A percentile compares a stretch with the other conserved stretches of the same genome.
phyloP scores from a whole-genome alignment of 1,284 basidiomycete species.

The Leccinum fuscescens region DNA sequence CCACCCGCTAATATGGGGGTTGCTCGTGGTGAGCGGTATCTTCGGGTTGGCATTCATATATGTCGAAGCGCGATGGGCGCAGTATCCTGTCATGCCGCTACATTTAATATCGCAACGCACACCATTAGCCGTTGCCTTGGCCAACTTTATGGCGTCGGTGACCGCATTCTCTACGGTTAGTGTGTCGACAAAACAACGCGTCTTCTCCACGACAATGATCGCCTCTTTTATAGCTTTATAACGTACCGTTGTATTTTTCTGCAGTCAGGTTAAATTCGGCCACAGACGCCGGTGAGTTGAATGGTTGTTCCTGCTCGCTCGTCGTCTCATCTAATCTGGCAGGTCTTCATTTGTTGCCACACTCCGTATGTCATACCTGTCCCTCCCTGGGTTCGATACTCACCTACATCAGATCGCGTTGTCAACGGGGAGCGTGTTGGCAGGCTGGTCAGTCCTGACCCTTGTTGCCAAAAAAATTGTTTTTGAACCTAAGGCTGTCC shows the following conservation, averaged over 20 bases:
- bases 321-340: neutral
- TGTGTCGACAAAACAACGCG: slow-evolving; percentile 29
- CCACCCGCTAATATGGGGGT: slow-evolving; percentile 54
- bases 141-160: slow-evolving; percentile 77
- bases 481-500: neutral
- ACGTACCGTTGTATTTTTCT: slow-evolving; percentile 85
- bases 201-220: slow-evolving; percentile 38
- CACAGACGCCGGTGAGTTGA: slow-evolving; percentile 61
- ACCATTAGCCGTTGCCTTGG: slow-evolving; percentile 75
- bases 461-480: neutral
- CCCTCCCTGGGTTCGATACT: slow-evolving; percentile 29
- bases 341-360: slow-evolving; percentile 72
- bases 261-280: slow-evolving; percentile 78
- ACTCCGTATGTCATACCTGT: slow-evolving; percentile 59
- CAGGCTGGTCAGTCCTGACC: slow-evolving; percentile 53
- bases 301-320: slow-evolving; percentile 34
- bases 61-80: neutral
- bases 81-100: slow-evolving; percentile 68
- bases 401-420: slow-evolving; percentile 57
- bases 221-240: slow-evolving; percentile 67
- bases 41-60: slow-evolving; percentile 53
- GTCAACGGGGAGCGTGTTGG: slow-evolving; percentile 77
- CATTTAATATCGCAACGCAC: slow-evolving; percentile 73
- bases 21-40: slow-evolving; percentile 57
- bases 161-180: slow-evolving; percentile 75